These are phyloP conservation scores for Penicillium egyptiacum DNA, from an alignment of 495 filamentous ascomycete genomes.

Conservation along the genomic window DNA sequence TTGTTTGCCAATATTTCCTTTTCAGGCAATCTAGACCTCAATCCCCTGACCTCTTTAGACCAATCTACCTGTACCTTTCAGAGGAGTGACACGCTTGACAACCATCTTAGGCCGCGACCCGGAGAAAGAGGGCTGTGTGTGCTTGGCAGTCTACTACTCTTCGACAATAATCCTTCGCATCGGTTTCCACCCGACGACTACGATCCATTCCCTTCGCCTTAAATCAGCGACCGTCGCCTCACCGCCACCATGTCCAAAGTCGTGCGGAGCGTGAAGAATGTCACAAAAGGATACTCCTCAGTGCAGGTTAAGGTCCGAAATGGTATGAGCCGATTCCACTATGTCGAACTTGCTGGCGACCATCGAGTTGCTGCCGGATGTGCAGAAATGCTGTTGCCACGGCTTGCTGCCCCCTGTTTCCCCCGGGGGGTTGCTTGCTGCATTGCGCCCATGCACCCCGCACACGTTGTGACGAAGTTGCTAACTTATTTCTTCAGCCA, in stretches of 20 bases:
- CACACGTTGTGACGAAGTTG: slow-evolving; percentile 2
- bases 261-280: slow-evolving; percentile 97
- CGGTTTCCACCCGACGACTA: slow-evolving; percentile 11
- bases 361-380: background rate
- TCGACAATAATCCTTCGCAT: slow-evolving; percentile 14
- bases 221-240: slow-evolving; percentile 17
- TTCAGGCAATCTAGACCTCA: slow-evolving; percentile 8
- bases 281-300: slow-evolving; percentile 97
- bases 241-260: slow-evolving; percentile 83
- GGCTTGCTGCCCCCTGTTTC: background rate
- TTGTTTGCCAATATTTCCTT: slow-evolving; percentile 1
- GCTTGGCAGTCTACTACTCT: slow-evolving; percentile 23
- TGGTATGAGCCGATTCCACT: slow-evolving; percentile 60
- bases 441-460: slow-evolving; percentile 10
- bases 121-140: slow-evolving; percentile 26
- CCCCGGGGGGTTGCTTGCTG: background rate
- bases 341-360: background rate
- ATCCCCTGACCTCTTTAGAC: slow-evolving; percentile 2
- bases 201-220: background rate
- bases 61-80: background rate
- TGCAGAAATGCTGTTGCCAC: slow-evolving; percentile 16
- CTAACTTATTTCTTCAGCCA: slow-evolving; percentile 58
- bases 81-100: slow-evolving; percentile 15
- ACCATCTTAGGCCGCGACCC: slow-evolving; percentile 25
- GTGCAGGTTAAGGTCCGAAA: slow-evolving; percentile 99